A percentile compares a stretch with the other conserved stretches of the same genome.
These are phyloP conservation scores for Vanrija sp. DNA, from an alignment of 1,284 basidiomycete species.

Conservation along the genomic window DNA sequence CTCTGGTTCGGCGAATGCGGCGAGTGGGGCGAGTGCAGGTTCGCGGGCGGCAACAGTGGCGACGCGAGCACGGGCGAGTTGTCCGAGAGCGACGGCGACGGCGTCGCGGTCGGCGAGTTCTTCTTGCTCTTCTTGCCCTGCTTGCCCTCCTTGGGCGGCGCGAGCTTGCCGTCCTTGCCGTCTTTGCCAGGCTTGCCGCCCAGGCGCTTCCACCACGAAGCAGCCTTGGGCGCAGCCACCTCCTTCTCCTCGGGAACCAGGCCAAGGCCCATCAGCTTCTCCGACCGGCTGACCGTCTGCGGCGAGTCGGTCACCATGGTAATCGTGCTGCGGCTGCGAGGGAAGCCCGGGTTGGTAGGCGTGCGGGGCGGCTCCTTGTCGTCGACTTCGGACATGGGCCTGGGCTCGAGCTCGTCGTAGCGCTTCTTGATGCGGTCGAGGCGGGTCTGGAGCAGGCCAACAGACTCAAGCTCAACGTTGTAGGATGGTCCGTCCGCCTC, in stretches of 20 bases:
- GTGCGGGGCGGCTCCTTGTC: constrained; percentile 13
- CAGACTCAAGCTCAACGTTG: constrained; percentile 49
- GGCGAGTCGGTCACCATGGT: constrained; percentile 47
- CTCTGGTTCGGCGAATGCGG: background rate
- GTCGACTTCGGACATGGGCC: constrained; percentile 6
- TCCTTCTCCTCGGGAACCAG: constrained; percentile 14
- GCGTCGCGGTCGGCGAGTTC: constrained; percentile 4
- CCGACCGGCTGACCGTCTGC: constrained; percentile 30
- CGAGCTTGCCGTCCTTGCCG: background rate
- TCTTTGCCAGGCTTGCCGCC: constrained; percentile 11
- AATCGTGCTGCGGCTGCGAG: constrained; percentile 46
- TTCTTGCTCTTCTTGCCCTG: constrained; percentile 23
- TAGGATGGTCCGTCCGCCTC: constrained; percentile 36
- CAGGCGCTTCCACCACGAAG: constrained; percentile 20
- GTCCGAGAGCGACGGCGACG: background rate
- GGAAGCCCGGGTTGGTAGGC: constrained; percentile 25
- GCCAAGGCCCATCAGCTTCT: constrained; percentile 37
- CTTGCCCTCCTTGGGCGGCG: constrained; percentile 1
- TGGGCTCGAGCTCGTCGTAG: constrained; percentile 50
- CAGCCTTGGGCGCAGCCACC: constrained; percentile 5
- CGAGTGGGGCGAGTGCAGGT: background rate
- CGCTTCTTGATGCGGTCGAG: constrained; percentile 52
- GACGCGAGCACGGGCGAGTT: constrained; percentile 1
- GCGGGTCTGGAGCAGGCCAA: constrained; percentile 50
- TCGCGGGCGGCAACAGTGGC: background rate